A percentile compares a stretch with the other conserved stretches of the same genome.
Evolutionary conservation across 2,329 filamentous ascomycete species (phyloP).

Genomic region (Fusarium haematococcum): DNA sequence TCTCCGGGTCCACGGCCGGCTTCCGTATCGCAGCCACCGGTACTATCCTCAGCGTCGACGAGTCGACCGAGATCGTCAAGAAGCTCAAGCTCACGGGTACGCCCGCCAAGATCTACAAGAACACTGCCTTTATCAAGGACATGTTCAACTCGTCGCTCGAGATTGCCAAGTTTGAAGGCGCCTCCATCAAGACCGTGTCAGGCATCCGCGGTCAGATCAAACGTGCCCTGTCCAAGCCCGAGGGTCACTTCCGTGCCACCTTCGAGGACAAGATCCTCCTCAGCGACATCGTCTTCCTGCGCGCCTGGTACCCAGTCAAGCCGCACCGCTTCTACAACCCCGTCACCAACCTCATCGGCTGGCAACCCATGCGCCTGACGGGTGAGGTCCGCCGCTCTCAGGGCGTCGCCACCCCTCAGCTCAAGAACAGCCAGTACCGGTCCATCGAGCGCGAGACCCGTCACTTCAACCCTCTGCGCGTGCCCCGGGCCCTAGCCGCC

Average conservation of each 20-base stretch:
- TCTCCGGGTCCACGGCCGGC: conserved; percentile 85
- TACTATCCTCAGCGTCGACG: conserved; percentile 92
- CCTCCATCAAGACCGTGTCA: conserved; percentile 94
- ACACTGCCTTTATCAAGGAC: conserved; percentile 98
- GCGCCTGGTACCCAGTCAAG: conserved; percentile 96
- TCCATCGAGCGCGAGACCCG: conserved; percentile 73
- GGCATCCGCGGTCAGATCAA: conserved; percentile 98
- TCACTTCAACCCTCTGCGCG: conserved; percentile 82
- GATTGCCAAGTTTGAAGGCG: conserved; percentile 98
- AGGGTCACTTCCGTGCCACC: conserved; percentile 95
- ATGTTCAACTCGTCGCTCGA: conserved; percentile 96
- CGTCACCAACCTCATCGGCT: conserved; percentile 91
- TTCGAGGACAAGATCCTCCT: conserved; percentile 99
- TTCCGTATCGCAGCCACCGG: conserved; percentile 96
- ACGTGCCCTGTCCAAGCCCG: conserved; percentile 89
- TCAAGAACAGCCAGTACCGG: conserved; percentile 88
- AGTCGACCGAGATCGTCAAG: conserved; percentile 97
- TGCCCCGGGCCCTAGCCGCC: conserved; percentile 84
- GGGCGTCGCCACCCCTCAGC: conserved; percentile 79
- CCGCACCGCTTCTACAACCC: conserved; percentile 98
- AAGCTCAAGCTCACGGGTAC: conserved; percentile 96
- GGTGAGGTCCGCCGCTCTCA: conserved; percentile 87
- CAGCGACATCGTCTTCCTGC: conserved; percentile 94
- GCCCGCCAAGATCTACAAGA: conserved; percentile 99
- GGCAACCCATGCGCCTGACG: conserved; percentile 94